phyloP scores from a whole-genome alignment of 2,329 filamentous ascomycete species.

The Colletotrichum theobromicola region DNA sequence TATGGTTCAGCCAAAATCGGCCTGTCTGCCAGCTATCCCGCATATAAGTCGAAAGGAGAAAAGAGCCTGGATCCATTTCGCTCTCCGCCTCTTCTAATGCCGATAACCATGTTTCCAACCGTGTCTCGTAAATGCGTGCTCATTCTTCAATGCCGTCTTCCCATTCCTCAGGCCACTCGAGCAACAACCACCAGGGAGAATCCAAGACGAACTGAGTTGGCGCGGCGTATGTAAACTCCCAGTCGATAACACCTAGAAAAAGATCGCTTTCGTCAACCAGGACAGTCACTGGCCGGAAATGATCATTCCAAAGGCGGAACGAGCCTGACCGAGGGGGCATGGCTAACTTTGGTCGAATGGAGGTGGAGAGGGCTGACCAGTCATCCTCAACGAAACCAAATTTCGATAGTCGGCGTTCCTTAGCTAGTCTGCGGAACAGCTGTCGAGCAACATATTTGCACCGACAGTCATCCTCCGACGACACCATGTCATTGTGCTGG shows the following conservation, averaged over 20 bases:
- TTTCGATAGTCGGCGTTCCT: background rate
- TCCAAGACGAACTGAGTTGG: slow-evolving; percentile 37
- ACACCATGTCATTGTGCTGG: slow-evolving; percentile 37
- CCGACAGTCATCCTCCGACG: slow-evolving; percentile 30
- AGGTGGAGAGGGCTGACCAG: background rate
- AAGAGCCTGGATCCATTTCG: background rate
- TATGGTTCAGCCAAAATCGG: slow-evolving; percentile 37
- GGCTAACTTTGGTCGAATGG: background rate
- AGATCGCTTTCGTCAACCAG: slow-evolving; percentile 31
- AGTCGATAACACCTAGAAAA: slow-evolving; percentile 41
- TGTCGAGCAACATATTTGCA: background rate
- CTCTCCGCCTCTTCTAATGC: slow-evolving; percentile 34
- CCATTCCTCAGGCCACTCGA: slow-evolving; percentile 37
- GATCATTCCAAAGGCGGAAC: slow-evolving; percentile 35
- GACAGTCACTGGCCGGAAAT: slow-evolving; percentile 36
- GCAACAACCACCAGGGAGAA: slow-evolving; percentile 44
- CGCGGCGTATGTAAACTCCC: slow-evolving; percentile 42
- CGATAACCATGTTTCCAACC: slow-evolving; percentile 35
- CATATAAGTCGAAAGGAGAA: slow-evolving; percentile 37
- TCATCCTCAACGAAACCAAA: background rate
- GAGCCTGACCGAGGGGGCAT: background rate
- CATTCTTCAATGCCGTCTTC: slow-evolving; percentile 31
- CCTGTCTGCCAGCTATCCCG: slow-evolving; percentile 38
- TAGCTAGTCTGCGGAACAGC: background rate
- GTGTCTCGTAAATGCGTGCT: slow-evolving; percentile 33